A percentile compares a stretch with the other conserved stretches of the same genome.
phyloP scores from a whole-genome alignment of 306 rosid genomes.

The Rosa persica region DNA sequence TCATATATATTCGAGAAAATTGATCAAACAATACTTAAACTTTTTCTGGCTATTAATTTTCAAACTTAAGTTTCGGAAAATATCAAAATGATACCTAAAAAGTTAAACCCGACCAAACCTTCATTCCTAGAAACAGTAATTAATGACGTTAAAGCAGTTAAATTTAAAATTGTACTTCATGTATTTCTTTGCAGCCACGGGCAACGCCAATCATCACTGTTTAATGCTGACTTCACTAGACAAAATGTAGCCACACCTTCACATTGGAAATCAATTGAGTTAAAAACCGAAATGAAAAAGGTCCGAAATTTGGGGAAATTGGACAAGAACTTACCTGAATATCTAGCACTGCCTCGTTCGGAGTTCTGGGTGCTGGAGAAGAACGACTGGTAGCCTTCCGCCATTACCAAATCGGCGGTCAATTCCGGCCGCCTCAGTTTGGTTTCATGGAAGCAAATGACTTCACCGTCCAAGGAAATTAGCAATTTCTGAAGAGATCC shows the following conservation, averaged over 20 bases:
- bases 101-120: no score
- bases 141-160: no score
- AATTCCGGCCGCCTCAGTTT: constrained; percentile 72
- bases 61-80: no score
- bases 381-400: constrained; percentile 83
- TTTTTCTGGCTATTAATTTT: no score
- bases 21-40: no score
- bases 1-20: no score
- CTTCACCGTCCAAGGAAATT: constrained; percentile 76
- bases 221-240: constrained; percentile 83
- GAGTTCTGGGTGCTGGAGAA: constrained; percentile 77
- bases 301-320: constrained; percentile 8
- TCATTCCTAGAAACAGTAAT: no score
- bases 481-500: constrained; percentile 84
- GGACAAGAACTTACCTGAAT: constrained; percentile 58
- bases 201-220: constrained; percentile 69
- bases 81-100: no score
- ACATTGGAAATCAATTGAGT: constrained; percentile 14
- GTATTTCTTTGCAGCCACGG: constrained; percentile 69
- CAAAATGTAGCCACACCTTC: constrained; percentile 91
- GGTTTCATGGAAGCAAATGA: constrained; percentile 89
- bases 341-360: constrained; percentile 69
- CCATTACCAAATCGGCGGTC: constrained; percentile 72
- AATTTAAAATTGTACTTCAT: no score
- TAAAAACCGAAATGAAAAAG: not conserved